Evolutionary conservation across 495 filamentous ascomycete genomes (phyloP).

Genomic region (Aspergillus haitiensis): DNA sequence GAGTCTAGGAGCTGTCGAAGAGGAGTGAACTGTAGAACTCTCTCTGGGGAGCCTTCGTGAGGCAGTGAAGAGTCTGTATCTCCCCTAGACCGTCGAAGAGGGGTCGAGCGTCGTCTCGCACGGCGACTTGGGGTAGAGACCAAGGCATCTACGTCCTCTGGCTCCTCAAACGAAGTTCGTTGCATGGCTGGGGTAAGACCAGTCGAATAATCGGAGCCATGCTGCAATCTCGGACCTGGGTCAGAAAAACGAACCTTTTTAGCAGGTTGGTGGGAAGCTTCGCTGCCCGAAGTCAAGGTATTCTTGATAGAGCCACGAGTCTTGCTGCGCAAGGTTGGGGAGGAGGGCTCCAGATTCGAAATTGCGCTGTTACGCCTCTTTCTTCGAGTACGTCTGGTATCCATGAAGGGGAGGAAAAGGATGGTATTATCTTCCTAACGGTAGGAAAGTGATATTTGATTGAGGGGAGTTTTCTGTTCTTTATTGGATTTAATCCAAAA

Average conservation of each 20-base stretch:
- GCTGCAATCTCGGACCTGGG: constrained; percentile 53
- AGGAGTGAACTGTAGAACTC: constrained; percentile 61
- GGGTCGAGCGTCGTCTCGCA: constrained; percentile 38
- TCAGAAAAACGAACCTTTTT: constrained; percentile 76
- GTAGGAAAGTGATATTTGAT: background rate
- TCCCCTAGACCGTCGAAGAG: constrained; percentile 28
- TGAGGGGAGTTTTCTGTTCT: no score
- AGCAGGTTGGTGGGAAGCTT: constrained; percentile 42
- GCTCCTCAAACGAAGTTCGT: constrained; percentile 52
- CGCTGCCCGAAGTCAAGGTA: constrained; percentile 1
- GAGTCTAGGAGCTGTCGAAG: constrained; percentile 68
- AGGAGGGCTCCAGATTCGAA: constrained; percentile 20
- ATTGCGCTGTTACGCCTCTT: constrained; percentile 35
- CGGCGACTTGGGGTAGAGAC: constrained; percentile 46
- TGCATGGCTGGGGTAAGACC: constrained; percentile 68
- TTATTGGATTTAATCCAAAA: background rate
- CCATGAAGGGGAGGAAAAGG: constrained; percentile 24
- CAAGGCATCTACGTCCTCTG: constrained; percentile 13
- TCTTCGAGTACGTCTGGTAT: constrained; percentile 32
- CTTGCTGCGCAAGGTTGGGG: constrained; percentile 22
- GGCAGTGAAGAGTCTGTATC: constrained; percentile 33
- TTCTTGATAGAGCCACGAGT: constrained; percentile 6
- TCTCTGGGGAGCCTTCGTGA: constrained; percentile 33
- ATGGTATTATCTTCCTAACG: constrained; percentile 2
- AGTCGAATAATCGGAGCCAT: constrained; percentile 46